A percentile compares a stretch with the other conserved stretches of the same genome.
phyloP scores from a whole-genome alignment of 2,329 filamentous ascomycete genomes.

The Aspergillus neotritici region DNA sequence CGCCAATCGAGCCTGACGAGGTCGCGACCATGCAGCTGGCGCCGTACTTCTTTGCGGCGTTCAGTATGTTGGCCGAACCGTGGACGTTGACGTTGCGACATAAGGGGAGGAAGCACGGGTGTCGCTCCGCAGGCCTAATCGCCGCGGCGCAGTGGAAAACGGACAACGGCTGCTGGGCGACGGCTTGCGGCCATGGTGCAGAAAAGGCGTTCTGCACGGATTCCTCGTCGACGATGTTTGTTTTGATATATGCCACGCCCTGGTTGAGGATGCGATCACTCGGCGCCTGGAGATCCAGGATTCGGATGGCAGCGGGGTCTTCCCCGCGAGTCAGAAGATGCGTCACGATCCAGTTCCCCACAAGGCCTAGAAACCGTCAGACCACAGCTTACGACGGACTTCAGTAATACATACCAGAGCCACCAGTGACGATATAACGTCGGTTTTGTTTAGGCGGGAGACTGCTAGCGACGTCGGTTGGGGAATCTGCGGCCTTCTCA shows the following conservation, averaged over 20 bases:
- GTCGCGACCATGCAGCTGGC: slow-evolving; percentile 51
- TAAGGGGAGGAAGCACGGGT: slow-evolving; percentile 41
- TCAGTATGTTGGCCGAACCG: slow-evolving; percentile 48
- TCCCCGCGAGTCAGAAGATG: slow-evolving; percentile 52
- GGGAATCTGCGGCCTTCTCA: slow-evolving; percentile 21
- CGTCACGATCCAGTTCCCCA: slow-evolving; percentile 51
- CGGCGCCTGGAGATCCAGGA: slow-evolving; percentile 48
- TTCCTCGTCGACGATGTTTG: slow-evolving; percentile 47
- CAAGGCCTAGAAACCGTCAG: slow-evolving; percentile 41
- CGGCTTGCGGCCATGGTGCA: slow-evolving; percentile 42
- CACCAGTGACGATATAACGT: slow-evolving; percentile 37
- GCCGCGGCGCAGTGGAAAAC: slow-evolving; percentile 55
- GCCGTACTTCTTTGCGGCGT: slow-evolving; percentile 42
- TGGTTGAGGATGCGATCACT: slow-evolving; percentile 40
- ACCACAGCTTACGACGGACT: not conserved
- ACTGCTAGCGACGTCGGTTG: slow-evolving; percentile 29
- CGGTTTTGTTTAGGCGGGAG: slow-evolving; percentile 34
- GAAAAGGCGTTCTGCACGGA: slow-evolving; percentile 45
- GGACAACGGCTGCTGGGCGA: slow-evolving; percentile 46
- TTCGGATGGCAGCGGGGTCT: slow-evolving; percentile 47
- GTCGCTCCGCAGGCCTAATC: slow-evolving; percentile 49
- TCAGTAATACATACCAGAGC: slow-evolving; percentile 26
- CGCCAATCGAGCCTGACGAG: slow-evolving; percentile 46
- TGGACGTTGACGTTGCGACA: slow-evolving; percentile 47
- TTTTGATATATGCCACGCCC: slow-evolving; percentile 43